Conservation (phyloP, 2,329 filamentous ascomycete genomes). For the Immersiporthe knoxdaviesiana region DNA sequence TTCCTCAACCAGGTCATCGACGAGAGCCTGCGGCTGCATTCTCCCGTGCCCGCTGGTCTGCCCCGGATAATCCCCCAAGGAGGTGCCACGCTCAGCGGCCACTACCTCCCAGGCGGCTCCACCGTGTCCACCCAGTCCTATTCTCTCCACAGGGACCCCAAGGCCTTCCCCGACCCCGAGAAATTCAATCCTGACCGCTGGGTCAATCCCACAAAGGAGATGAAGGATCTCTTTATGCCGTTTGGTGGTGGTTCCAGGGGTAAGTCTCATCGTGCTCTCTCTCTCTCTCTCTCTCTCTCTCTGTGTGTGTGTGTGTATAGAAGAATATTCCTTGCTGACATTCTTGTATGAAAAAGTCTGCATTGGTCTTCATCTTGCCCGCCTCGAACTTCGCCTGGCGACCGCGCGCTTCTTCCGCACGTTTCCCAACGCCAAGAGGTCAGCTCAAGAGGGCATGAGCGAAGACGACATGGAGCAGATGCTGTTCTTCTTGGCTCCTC, state of each 20-base stretch:
- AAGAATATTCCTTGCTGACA: no score
- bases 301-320: background rate
- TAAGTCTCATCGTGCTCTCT: conserved; percentile 28
- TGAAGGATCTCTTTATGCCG: conserved; percentile 37
- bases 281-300: no score
- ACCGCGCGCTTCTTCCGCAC: conserved; percentile 51
- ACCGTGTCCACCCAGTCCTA: conserved; percentile 49
- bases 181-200: conserved; percentile 44
- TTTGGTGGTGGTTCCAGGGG: conserved; percentile 38
- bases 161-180: conserved; percentile 46
- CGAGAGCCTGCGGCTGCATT: conserved; percentile 50
- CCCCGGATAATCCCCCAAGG: conserved; percentile 45
- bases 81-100: conserved; percentile 44
- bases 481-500: conserved; percentile 37
- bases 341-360: conserved; percentile 43
- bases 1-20: conserved; percentile 48
- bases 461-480: conserved; percentile 38
- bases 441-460: conserved; percentile 36
- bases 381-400: conserved; percentile 55
- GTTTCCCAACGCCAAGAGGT: conserved; percentile 37
- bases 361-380: conserved; percentile 58
- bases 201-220: conserved; percentile 37
- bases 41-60: conserved; percentile 44
- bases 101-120: conserved; percentile 45
- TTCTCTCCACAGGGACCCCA: conserved; percentile 49